Evolutionary conservation across 345 rosid species (phyloP), one percentile per base, ranked within the genome.

Genomic region (Dimocarpus longan): DNA sequence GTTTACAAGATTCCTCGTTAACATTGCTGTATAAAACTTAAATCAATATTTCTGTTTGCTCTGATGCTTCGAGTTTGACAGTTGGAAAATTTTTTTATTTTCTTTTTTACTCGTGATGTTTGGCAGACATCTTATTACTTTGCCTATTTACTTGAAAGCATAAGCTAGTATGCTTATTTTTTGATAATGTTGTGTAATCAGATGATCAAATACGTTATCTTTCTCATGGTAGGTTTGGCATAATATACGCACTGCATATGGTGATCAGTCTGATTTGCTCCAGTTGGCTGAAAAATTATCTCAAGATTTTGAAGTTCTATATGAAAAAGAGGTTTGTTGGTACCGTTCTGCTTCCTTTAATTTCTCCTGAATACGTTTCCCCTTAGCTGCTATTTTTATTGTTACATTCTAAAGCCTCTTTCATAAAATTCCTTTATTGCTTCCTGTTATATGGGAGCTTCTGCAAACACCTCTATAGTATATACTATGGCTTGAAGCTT

Each of bases 151-250:
- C 24, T 46, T 71, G 42, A 64, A 52, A 48, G 21, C 28, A 63
- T 63, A n/a, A 24, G 63, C 44, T 62, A 28, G 46, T 73, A 13
- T 22, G 42, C 10, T 66, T 56, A 15, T 52, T 42, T 42, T 21
- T 15, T 40, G 13, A 24, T 44, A 28, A 24, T 19, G 43, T 64
- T 11, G 16, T 62, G 42, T 28, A 26, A 72, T 64, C 32, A n/a
- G 15, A 46, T 26, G 44, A 46, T 65, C 28, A 75, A 46, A n/a
- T 63, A 22, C 66, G 13, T 6, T 26, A 64, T 46, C 32, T 66
- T 73, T 66, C 46, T 71, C 13, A 66, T 80, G 76, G 69, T 80
- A 85, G 88, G 82, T 85, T 60, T 85, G 85, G 85, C 76, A 80
- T 66, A 84, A 85, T 32, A 80, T 85, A 43, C 66, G 65, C 44